Evolutionary conservation across 108 stramenopile genomes (phyloP).

Genomic region (Licmophora abbreviata): DNA sequence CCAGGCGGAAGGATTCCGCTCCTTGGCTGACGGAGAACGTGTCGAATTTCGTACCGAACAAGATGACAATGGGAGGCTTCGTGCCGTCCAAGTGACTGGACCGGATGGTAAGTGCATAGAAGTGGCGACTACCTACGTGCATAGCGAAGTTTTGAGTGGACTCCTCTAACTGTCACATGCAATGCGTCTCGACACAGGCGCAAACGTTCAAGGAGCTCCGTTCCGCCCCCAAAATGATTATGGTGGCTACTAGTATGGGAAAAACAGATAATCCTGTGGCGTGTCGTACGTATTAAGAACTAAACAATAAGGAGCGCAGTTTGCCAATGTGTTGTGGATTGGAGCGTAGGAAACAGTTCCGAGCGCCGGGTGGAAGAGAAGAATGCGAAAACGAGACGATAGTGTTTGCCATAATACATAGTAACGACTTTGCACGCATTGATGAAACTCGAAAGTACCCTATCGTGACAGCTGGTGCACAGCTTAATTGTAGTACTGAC

Average conservation of each 20-base stretch:
- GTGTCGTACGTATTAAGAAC: background rate
- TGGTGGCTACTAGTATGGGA: background rate
- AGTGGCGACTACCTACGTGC: too few species aligned
- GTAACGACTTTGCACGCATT: too few species aligned
- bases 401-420: background rate
- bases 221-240: conserved; percentile 9
- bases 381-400: background rate
- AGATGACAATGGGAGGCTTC: conserved; percentile 28
- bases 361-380: too few species aligned
- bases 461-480: background rate
- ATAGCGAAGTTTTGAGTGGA: too few species aligned
- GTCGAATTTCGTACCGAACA: conserved; percentile 46
- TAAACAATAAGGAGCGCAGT: too few species aligned
- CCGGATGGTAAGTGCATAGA: too few species aligned
- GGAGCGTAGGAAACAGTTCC: too few species aligned
- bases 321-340: too few species aligned
- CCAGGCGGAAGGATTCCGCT: conserved; percentile 61
- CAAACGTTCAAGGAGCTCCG: conserved; percentile 62
- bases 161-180: too few species aligned
- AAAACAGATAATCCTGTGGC: background rate
- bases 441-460: background rate
- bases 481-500: background rate
- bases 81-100: conserved; percentile 66
- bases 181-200: too few species aligned
- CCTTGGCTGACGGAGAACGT: conserved; percentile 47